A percentile compares a stretch with the other conserved stretches of the same genome.
phyloP scores from a whole-genome alignment of 257 asterid species.

The Solanum infundibuliforme region DNA sequence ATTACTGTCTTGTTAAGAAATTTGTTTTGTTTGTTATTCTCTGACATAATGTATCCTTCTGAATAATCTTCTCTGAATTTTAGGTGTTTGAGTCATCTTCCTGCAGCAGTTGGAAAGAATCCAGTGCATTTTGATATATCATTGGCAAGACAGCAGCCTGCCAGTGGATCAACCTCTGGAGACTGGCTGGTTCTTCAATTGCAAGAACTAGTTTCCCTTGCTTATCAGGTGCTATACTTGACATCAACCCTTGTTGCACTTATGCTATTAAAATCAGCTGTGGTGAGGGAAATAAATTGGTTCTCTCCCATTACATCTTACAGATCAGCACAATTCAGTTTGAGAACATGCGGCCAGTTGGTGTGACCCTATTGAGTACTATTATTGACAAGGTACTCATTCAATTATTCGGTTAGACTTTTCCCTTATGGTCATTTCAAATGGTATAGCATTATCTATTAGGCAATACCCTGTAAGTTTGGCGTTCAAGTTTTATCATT shows the following conservation, averaged over 20 bases:
- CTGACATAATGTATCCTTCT: slow-evolving; percentile 2
- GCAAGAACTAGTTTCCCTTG: slow-evolving; percentile 94
- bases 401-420: not conserved
- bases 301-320: slow-evolving; percentile 16
- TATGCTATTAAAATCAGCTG: not conserved
- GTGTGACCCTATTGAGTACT: slow-evolving; percentile 74
- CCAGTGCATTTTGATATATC: slow-evolving; percentile 87
- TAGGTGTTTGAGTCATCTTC: slow-evolving; percentile 94
- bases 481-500: not conserved
- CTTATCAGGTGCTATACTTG: slow-evolving; percentile 75
- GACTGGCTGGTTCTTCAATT: slow-evolving; percentile 92
- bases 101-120: slow-evolving; percentile 84
- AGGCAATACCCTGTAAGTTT: not conserved
- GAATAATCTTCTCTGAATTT: slow-evolving; percentile 11
- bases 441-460: not conserved
- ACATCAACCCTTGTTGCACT: slow-evolving; percentile 2
- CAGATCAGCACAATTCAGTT: slow-evolving; percentile 99
- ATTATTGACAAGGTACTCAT: slow-evolving; percentile 80
- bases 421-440: not conserved
- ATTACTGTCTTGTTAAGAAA: not conserved
- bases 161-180: slow-evolving; percentile 35
- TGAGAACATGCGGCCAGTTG: slow-evolving; percentile 85
- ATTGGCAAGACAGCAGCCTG: slow-evolving; percentile 49
- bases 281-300: not conserved
- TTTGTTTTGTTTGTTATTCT: not conserved